phyloP scores from a whole-genome alignment of 2,329 filamentous ascomycete genomes.

The Aurifilum marmelostoma region DNA sequence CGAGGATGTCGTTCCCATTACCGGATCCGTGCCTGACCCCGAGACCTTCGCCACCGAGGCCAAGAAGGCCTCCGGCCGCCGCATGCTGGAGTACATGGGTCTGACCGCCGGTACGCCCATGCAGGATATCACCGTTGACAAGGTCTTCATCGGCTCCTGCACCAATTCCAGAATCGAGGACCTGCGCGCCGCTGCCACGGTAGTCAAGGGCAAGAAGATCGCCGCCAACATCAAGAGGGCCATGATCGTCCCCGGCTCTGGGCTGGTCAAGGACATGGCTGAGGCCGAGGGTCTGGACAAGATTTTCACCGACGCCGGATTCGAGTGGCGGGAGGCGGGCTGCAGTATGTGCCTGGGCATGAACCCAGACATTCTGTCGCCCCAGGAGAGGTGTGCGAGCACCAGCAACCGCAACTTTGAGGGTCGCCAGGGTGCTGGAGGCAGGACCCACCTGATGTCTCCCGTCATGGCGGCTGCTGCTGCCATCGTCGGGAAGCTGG shows the following conservation, averaged over 20 bases:
- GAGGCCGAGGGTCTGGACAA: slow-evolving; percentile 91
- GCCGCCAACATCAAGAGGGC: slow-evolving; percentile 89
- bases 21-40: slow-evolving; percentile 84
- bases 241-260: slow-evolving; percentile 95
- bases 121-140: slow-evolving; percentile 91
- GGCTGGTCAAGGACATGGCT: slow-evolving; percentile 88
- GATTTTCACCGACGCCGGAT: slow-evolving; percentile 88
- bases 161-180: slow-evolving; percentile 98
- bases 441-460: slow-evolving; percentile 94
- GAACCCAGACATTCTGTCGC: slow-evolving; percentile 96
- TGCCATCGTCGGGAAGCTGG: slow-evolving; percentile 85
- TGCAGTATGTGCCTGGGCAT: slow-evolving; percentile 99
- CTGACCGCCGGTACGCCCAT: slow-evolving; percentile 83
- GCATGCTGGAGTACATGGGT: slow-evolving; percentile 96
- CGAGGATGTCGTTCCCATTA: slow-evolving; percentile 95
- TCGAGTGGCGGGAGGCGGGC: slow-evolving; percentile 97
- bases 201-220: slow-evolving; percentile 86
- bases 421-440: slow-evolving; percentile 88
- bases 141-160: slow-evolving; percentile 52
- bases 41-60: slow-evolving; percentile 79
- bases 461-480: slow-evolving; percentile 95
- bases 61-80: slow-evolving; percentile 78
- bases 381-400: slow-evolving; percentile 89
- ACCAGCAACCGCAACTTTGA: slow-evolving; percentile 98
- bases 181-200: slow-evolving; percentile 80